Conservation (phyloP, 768 basidiomycete species). For the Russula abietina region DNA sequence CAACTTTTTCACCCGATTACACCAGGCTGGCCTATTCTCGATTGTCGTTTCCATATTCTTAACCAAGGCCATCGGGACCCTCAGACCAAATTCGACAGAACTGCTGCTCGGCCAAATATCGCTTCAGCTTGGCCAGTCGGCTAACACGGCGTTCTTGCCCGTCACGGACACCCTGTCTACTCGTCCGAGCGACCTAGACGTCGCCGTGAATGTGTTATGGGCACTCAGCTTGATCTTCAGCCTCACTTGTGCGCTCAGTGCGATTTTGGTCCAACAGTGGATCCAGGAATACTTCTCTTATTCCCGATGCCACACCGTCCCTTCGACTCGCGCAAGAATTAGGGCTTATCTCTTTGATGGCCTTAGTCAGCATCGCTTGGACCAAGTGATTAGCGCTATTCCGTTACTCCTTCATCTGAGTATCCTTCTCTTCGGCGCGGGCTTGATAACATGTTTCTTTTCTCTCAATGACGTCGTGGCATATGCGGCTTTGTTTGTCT, state of each 20-base stretch:
- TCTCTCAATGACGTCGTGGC: conserved; percentile 13
- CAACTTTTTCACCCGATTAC: not conserved
- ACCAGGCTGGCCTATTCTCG: conserved; percentile 15
- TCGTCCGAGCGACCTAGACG: not conserved
- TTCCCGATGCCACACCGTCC: conserved; percentile 9
- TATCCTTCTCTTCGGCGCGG: conserved; percentile 19
- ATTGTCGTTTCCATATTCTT: conserved; percentile 9
- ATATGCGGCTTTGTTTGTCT: conserved; percentile 6
- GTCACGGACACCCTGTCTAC: not conserved
- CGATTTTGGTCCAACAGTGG: conserved; percentile 18
- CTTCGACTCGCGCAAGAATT: conserved; percentile 18
- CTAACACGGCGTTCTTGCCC: not conserved
- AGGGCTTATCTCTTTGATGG: conserved; percentile 20
- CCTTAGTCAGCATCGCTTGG: not conserved
- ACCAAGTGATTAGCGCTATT: conserved; percentile 5
- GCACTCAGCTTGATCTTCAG: conserved; percentile 14
- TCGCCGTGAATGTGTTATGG: conserved; percentile 16
- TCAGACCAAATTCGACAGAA: conserved; percentile 2
- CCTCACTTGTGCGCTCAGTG: conserved; percentile 8
- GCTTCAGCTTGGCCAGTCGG: conserved; percentile 1
- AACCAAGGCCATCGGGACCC: not conserved
- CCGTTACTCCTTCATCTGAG: conserved; percentile 21
- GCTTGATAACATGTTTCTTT: conserved; percentile 16
- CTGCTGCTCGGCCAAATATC: conserved; percentile 11
- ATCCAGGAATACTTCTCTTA: conserved; percentile 6